phyloP scores from a whole-genome alignment of 331 rosid genomes.

The Rosa hybrid region DNA sequence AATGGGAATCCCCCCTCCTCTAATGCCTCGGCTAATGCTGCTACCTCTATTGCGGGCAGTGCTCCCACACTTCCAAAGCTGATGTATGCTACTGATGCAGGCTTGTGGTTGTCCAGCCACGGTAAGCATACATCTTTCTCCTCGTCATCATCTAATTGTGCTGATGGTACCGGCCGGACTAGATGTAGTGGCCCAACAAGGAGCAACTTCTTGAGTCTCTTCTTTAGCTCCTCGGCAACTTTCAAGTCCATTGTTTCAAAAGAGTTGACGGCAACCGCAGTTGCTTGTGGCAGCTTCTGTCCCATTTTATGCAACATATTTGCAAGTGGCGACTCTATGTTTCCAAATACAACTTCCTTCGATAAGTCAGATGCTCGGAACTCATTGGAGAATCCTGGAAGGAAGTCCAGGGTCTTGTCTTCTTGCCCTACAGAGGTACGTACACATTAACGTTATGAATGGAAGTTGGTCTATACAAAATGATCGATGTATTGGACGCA shows the following conservation, averaged over 20 bases:
- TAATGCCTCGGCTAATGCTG: conserved; percentile 47
- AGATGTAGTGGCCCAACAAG: conserved; percentile 53
- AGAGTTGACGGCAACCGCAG: conserved; percentile 54
- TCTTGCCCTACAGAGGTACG: conserved; percentile 15
- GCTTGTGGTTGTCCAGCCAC: conserved; percentile 42
- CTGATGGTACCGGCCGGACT: not conserved
- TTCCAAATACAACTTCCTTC: conserved; percentile 28
- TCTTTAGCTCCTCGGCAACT: conserved; percentile 21
- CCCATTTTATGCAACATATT: conserved; percentile 51
- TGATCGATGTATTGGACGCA: not conserved
- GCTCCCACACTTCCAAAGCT: conserved; percentile 45
- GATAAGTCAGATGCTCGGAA: conserved; percentile 44
- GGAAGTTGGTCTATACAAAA: not conserved
- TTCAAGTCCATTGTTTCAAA: conserved; percentile 31
- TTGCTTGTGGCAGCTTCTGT: conserved; percentile 41
- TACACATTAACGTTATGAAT: not conserved
- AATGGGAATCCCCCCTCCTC: conserved; percentile 44
- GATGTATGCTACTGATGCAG: conserved; percentile 43
- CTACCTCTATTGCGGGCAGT: conserved; percentile 44
- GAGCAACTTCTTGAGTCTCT: conserved; percentile 28
- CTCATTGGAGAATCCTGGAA: conserved; percentile 28
- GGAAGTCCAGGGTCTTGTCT: conserved; percentile 25
- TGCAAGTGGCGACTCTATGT: conserved; percentile 29
- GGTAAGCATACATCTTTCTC: conserved; percentile 29
- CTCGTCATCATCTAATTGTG: not conserved